A percentile compares a stretch with the other conserved stretches of the same genome.
These are phyloP conservation scores for Thalassiosira livingstoniorum DNA, from an alignment of 352 stramenopile genomes.

Conservation along the genomic window DNA sequence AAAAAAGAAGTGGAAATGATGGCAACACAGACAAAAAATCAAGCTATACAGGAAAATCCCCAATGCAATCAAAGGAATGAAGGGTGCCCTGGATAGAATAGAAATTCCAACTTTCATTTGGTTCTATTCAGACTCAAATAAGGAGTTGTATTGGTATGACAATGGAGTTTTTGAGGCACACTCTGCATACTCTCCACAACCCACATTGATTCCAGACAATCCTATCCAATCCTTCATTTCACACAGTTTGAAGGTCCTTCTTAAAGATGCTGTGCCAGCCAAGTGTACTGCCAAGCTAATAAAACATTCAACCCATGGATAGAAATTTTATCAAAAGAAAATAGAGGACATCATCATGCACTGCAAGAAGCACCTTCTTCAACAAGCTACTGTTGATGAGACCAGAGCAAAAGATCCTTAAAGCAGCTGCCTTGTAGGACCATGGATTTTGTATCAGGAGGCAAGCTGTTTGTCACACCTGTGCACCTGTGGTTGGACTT, in stretches of 20 bases:
- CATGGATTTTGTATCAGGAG: not conserved
- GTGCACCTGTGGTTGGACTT: not conserved
- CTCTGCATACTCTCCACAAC: too few relatives aligned
- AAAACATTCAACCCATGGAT: not conserved
- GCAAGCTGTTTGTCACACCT: not conserved
- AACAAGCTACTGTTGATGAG: not conserved
- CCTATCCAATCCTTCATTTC: not conserved
- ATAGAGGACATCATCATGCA: not conserved
- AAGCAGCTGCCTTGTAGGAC: not conserved
- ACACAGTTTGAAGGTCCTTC: constrained; percentile 11
- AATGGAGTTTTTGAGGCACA: constrained; percentile 14
- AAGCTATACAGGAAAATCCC: not conserved
- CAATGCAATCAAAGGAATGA: not conserved
- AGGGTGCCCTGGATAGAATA: not conserved
- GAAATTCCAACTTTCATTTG: constrained; percentile 13
- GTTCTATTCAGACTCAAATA: constrained; percentile 12
- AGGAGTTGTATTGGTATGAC: constrained; percentile 8
- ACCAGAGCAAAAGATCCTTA: not conserved
- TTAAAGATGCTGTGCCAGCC: not conserved
- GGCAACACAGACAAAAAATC: not conserved
- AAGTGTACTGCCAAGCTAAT: not conserved
- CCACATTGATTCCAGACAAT: not conserved
- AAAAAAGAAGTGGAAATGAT: constrained; percentile 6
- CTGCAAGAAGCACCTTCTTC: not conserved
- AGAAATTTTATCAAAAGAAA: not conserved